phyloP scores from a whole-genome alignment of 1,284 basidiomycete genomes.

The Flammula alnicola region DNA sequence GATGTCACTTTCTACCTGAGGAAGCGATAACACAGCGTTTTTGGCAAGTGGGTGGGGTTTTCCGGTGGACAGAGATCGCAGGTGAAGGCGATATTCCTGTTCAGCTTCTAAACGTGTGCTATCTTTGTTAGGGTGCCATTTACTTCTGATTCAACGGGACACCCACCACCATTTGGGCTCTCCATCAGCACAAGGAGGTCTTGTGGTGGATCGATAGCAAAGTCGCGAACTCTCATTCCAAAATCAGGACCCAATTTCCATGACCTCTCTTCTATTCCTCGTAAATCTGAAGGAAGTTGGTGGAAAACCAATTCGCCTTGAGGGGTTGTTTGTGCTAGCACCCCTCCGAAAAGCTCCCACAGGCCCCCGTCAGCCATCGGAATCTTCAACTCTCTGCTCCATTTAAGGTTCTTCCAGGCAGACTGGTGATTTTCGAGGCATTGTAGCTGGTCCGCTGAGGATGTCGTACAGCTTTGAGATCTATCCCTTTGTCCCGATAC shows the following conservation, averaged over 20 bases:
- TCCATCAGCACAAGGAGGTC: constrained; percentile 61
- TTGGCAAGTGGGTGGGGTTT: constrained; percentile 48
- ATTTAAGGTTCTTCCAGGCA: constrained; percentile 52
- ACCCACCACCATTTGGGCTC: constrained; percentile 29
- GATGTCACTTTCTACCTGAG: constrained; percentile 25
- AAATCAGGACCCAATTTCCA: constrained; percentile 50
- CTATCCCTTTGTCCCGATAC: constrained; percentile 54
- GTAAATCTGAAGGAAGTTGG: constrained; percentile 52
- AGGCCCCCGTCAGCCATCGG: constrained; percentile 44
- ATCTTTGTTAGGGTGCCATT: too few species aligned
- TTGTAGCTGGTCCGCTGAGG: constrained; percentile 42
- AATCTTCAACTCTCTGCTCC: constrained; percentile 40
- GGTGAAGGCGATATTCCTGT: constrained; percentile 39
- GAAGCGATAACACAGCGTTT: constrained; percentile 38
- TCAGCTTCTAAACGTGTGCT: background rate
- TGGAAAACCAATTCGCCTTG: constrained; percentile 43
- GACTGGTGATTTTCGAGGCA: constrained; percentile 46
- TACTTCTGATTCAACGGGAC: too few species aligned
- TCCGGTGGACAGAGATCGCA: constrained; percentile 53
- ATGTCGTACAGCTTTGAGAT: constrained; percentile 24
- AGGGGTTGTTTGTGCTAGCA: constrained; percentile 50
- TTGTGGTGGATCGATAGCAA: constrained; percentile 65
- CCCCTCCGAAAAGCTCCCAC: constrained; percentile 66
- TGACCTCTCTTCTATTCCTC: constrained; percentile 47
- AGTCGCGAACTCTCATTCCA: constrained; percentile 53